Evolutionary conservation across 2,329 filamentous ascomycete species (phyloP).

Genomic region (Gyromitra esculenta): DNA sequence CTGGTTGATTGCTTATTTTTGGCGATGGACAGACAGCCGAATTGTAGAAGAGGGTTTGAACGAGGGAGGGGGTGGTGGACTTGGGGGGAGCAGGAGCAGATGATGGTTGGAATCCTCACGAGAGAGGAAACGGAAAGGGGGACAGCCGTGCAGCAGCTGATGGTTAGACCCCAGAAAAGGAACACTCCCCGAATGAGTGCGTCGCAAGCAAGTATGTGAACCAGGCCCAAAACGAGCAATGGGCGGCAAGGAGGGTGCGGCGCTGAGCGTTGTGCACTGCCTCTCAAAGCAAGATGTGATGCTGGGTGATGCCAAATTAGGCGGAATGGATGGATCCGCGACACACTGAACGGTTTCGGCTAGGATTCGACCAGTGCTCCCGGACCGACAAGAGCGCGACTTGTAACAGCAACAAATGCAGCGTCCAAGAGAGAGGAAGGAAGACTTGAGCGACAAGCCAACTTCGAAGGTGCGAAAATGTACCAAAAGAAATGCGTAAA

Average conservation of each 20-base stretch:
- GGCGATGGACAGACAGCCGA: constrained; percentile 49
- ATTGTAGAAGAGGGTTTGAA: constrained; percentile 51
- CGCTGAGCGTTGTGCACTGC: constrained; percentile 44
- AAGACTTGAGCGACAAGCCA: not conserved
- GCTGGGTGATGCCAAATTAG: constrained; percentile 45
- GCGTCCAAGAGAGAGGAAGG: constrained; percentile 7
- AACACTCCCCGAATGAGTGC: constrained; percentile 37
- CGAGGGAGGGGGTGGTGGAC: constrained; percentile 52
- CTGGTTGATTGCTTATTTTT: constrained; percentile 34
- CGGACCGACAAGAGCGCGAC: constrained; percentile 36
- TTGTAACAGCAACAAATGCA: constrained; percentile 32
- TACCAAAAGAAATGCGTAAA: constrained; percentile 22
- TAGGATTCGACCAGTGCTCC: constrained; percentile 15
- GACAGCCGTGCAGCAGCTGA: constrained; percentile 42
- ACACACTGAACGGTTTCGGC: constrained; percentile 32
- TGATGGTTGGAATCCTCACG: constrained; percentile 43
- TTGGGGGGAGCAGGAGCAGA: constrained; percentile 54
- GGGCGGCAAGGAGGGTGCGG: constrained; percentile 46
- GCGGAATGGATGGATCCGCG: constrained; percentile 45
- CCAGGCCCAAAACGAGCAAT: constrained; percentile 45
- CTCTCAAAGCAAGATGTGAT: constrained; percentile 31
- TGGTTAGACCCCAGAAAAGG: constrained; percentile 39
- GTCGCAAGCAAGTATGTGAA: constrained; percentile 52
- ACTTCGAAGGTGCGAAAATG: constrained; percentile 3
- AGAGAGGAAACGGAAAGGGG: constrained; percentile 50